phyloP scores from a whole-genome alignment of 768 basidiomycete genomes.

The Phylloporus scabripes region DNA sequence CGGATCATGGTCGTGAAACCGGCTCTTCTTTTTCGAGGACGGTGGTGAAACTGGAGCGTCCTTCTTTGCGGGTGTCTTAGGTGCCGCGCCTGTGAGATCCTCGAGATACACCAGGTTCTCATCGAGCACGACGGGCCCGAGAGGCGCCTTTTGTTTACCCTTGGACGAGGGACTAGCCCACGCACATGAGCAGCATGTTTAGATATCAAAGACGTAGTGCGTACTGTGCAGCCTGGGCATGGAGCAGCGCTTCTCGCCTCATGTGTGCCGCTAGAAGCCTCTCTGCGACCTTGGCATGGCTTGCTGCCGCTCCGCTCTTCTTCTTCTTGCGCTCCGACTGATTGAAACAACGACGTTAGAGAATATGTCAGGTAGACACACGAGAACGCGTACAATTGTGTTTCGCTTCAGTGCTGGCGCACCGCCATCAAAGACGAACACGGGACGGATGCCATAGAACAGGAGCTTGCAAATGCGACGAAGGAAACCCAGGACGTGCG shows the following conservation, averaged over 20 bases:
- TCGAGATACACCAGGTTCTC: constrained; percentile 84
- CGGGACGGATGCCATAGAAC: constrained; percentile 96
- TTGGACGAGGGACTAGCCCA: constrained; percentile 26
- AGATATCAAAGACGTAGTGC: constrained; percentile 14
- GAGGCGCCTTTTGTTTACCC: constrained; percentile 43
- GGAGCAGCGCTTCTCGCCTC: constrained; percentile 80
- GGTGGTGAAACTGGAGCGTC: constrained; percentile 35
- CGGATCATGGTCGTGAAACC: constrained; percentile 79
- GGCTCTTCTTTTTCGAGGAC: constrained; percentile 54
- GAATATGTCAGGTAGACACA: neutral
- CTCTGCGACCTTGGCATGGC: constrained; percentile 84
- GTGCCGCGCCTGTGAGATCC: constrained; percentile 58
- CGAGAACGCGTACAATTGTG: constrained; percentile 66
- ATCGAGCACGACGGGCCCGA: constrained; percentile 49
- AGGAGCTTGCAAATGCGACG: constrained; percentile 90
- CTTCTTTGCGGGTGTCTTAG: constrained; percentile 45
- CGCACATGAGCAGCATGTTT: neutral
- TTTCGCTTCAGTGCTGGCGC: constrained; percentile 85
- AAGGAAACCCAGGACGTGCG: constrained; percentile 88
- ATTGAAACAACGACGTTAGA: constrained; percentile 9
- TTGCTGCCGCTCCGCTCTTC: constrained; percentile 85
- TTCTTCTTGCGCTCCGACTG: constrained; percentile 85
- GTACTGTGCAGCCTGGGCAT: constrained; percentile 43
- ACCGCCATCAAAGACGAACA: constrained; percentile 98
- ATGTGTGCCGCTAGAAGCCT: constrained; percentile 89